These are phyloP conservation scores for Lagenidium sp. DNA, from an alignment of 352 stramenopile genomes.

Conservation along the genomic window DNA sequence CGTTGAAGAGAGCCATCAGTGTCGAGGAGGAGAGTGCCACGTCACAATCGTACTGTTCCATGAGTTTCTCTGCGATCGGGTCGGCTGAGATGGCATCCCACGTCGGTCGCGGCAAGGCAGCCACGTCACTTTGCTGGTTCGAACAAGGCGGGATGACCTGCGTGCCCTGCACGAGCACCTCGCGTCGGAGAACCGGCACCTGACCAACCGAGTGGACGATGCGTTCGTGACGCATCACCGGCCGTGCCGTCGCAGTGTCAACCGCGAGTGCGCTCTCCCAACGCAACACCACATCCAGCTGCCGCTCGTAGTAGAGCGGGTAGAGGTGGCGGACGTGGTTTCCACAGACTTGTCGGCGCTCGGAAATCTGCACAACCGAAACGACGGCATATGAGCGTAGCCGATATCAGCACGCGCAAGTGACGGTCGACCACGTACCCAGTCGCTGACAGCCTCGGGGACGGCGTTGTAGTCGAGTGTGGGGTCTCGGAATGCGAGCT, in stretches of 20 bases:
- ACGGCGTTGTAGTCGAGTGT: not conserved
- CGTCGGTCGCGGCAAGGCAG: too few relatives aligned
- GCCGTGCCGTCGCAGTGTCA: too few relatives aligned
- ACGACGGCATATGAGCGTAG: too few relatives aligned
- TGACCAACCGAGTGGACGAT: too few relatives aligned
- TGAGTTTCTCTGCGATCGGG: constrained; percentile 35
- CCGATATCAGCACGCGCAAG: too few relatives aligned
- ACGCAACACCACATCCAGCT: constrained; percentile 21
- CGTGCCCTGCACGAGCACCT: too few relatives aligned
- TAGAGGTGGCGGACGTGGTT: constrained; percentile 67
- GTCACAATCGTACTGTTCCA: constrained; percentile 64
- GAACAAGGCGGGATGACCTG: too few relatives aligned
- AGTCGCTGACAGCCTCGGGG: not conserved
- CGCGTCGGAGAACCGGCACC: too few relatives aligned
- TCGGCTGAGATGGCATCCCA: constrained; percentile 49
- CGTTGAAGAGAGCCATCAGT: constrained; percentile 62
- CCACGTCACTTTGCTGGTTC: too few relatives aligned
- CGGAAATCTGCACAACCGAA: constrained; percentile 21
- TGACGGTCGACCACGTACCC: not conserved
- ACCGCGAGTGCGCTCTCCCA: not conserved
- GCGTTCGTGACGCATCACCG: too few relatives aligned
- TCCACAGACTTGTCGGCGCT: constrained; percentile 25
- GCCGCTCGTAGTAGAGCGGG: constrained; percentile 42
- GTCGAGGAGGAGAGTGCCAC: constrained; percentile 61
- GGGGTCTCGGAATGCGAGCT: not conserved